A percentile compares a stretch with the other conserved stretches of the same genome.
phyloP scores from a whole-genome alignment of 768 basidiomycete species.

The Kwoniella sp. region DNA sequence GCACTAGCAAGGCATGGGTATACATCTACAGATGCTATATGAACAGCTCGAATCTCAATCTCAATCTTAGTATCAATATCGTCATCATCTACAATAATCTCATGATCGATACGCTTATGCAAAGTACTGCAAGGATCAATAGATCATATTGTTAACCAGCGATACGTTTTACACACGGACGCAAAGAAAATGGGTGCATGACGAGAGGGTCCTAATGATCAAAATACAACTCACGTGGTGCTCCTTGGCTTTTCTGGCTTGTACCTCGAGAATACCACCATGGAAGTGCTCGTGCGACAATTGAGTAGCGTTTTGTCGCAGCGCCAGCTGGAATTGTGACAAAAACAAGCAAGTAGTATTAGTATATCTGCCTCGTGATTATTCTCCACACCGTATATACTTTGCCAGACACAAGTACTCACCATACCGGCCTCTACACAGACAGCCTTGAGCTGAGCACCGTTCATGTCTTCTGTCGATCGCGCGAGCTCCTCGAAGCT shows the following conservation, averaged over 20 bases:
- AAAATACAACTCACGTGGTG: conserved; percentile 58
- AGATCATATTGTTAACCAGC: background rate
- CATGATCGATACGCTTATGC: conserved; percentile 28
- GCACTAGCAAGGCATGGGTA: conserved; percentile 6
- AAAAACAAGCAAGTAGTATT: too few species aligned
- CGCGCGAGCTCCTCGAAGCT: conserved; percentile 89
- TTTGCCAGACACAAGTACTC: conserved; percentile 56
- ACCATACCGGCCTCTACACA: conserved; percentile 99
- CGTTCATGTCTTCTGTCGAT: conserved; percentile 98
- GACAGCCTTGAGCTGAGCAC: conserved; percentile 75
- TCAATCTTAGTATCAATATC: too few species aligned
- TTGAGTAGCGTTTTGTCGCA: conserved; percentile 86
- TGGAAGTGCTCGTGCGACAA: conserved; percentile 94
- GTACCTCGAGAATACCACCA: conserved; percentile 68
- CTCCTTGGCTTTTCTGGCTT: conserved; percentile 99
- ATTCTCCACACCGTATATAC: too few species aligned
- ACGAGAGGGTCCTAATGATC: too few species aligned
- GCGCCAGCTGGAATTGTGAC: conserved; percentile 38
- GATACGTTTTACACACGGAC: too few species aligned
- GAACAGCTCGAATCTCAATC: conserved; percentile 10
- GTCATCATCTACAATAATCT: background rate
- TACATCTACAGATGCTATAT: conserved; percentile 33
- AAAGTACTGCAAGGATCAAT: conserved; percentile 46
- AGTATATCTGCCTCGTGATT: too few species aligned
- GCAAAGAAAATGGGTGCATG: too few species aligned